phyloP scores from a whole-genome alignment of 2,329 filamentous ascomycete species.

The Colletotrichum nymphaeae region DNA sequence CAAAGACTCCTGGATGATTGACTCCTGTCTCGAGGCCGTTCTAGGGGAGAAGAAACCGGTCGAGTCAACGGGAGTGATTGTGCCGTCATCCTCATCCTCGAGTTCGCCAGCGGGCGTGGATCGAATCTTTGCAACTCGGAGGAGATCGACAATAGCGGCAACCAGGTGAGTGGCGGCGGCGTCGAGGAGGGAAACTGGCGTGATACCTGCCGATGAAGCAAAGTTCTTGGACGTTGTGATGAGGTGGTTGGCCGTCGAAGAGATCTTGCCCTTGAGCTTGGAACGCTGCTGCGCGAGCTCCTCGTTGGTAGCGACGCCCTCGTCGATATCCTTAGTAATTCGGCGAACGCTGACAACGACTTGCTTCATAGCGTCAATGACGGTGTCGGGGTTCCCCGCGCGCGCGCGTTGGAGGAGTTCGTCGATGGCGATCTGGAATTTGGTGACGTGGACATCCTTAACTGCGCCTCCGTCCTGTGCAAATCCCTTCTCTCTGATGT shows the following conservation, averaged over 20 bases:
- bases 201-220: conserved; percentile 82
- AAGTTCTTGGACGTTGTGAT: conserved; percentile 97
- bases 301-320: conserved; percentile 64
- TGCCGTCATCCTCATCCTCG: conserved; percentile 80
- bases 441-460: conserved; percentile 92
- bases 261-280: conserved; percentile 84
- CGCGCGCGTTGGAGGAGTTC: conserved; percentile 86
- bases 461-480: conserved; percentile 80
- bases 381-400: conserved; percentile 76
- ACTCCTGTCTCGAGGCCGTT: conserved; percentile 52
- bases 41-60: conserved; percentile 75
- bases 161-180: conserved; percentile 93
- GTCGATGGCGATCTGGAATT: conserved; percentile 94
- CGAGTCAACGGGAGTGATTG: conserved; percentile 73
- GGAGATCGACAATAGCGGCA: conserved; percentile 85
- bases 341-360: conserved; percentile 85
- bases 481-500: conserved; percentile 74
- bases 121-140: conserved; percentile 86
- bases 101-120: conserved; percentile 79
- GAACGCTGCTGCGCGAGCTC: conserved; percentile 67
- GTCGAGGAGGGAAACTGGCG: conserved; percentile 92
- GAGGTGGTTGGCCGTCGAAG: conserved; percentile 93
- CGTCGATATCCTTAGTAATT: conserved; percentile 85
- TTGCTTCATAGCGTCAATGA: conserved; percentile 87
- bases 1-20: conserved; percentile 41